phyloP scores from a whole-genome alignment of 2,329 filamentous ascomycete genomes.

The Phialemoniopsis sp. region DNA sequence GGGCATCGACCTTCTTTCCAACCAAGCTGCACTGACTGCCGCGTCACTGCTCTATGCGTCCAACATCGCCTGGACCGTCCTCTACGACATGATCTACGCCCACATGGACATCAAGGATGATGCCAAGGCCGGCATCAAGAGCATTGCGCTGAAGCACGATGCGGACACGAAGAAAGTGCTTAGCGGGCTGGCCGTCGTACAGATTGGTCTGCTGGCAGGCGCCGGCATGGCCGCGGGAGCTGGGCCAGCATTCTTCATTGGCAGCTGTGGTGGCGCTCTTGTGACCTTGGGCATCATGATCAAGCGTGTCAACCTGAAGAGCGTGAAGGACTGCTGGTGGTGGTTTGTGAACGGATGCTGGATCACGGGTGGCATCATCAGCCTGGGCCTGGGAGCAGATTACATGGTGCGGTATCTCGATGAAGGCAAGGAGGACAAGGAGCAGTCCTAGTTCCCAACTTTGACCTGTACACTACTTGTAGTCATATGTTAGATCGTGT shows the following conservation, averaged over 20 bases:
- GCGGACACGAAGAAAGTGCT: slow-evolving; percentile 73
- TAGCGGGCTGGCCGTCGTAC: slow-evolving; percentile 62
- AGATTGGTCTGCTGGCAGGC: slow-evolving; percentile 65
- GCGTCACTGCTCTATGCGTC: slow-evolving; percentile 70
- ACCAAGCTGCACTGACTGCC: slow-evolving; percentile 57
- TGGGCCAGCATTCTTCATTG: slow-evolving; percentile 64
- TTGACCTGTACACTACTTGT: no score
- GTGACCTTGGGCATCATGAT: slow-evolving; percentile 64
- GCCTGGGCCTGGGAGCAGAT: slow-evolving; percentile 53
- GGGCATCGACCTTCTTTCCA: slow-evolving; percentile 68
- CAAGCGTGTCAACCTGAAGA: slow-evolving; percentile 60
- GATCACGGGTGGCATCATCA: slow-evolving; percentile 62
- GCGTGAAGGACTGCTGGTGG: slow-evolving; percentile 68
- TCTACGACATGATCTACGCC: slow-evolving; percentile 92
- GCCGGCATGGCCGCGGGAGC: slow-evolving; percentile 66
- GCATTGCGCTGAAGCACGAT: slow-evolving; percentile 77
- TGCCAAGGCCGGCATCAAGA: slow-evolving; percentile 81
- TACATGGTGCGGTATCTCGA: slow-evolving; percentile 49
- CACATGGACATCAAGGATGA: slow-evolving; percentile 91
- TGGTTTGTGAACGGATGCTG: slow-evolving; percentile 71
- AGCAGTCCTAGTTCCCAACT: neutral
- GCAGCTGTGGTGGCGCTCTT: slow-evolving; percentile 62
- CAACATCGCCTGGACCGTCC: slow-evolving; percentile 79
- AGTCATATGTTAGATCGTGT: no score
- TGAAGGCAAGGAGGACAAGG: slow-evolving; percentile 15